Percentiles rank a stretch among this genome's conserved stretches.
Conservation (phyloP, 306 rosid genomes). For the Cucumis melo region DNA sequence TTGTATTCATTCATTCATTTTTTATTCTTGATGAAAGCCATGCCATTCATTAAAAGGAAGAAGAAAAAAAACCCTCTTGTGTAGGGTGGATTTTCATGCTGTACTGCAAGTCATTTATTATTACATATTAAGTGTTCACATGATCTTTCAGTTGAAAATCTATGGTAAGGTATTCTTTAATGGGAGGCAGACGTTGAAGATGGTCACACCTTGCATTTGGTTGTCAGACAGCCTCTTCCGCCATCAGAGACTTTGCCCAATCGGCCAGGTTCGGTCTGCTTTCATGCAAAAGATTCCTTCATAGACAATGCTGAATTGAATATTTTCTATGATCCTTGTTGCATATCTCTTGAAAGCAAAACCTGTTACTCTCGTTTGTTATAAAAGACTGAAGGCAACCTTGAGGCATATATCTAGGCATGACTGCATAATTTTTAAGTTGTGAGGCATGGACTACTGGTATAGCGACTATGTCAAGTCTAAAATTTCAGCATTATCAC, state of each 20-base stretch:
- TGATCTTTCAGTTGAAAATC: background rate
- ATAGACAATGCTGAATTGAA: background rate
- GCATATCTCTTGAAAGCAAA: background rate
- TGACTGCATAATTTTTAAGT: background rate
- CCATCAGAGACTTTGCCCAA: constrained; percentile 40
- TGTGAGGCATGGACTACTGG: background rate
- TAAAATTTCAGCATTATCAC: background rate
- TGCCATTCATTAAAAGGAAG: background rate
- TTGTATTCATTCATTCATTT: background rate
- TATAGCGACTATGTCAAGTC: background rate
- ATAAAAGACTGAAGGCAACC: background rate
- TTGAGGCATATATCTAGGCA: background rate
- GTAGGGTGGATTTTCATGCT: background rate
- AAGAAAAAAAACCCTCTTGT: background rate
- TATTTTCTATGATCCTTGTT: background rate
- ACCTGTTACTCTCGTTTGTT: background rate
- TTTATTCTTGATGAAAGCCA: background rate
- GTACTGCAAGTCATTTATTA: background rate
- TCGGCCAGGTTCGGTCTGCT: constrained; percentile 52
- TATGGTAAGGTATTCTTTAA: constrained; percentile 25
- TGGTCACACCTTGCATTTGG: constrained; percentile 97
- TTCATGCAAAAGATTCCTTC: background rate
- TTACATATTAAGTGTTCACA: background rate
- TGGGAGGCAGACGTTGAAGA: constrained; percentile 81
- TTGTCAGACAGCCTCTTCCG: constrained; percentile 70